phyloP scores from a whole-genome alignment of 108 stramenopile genomes.

The Nannochloropsis salina region DNA sequence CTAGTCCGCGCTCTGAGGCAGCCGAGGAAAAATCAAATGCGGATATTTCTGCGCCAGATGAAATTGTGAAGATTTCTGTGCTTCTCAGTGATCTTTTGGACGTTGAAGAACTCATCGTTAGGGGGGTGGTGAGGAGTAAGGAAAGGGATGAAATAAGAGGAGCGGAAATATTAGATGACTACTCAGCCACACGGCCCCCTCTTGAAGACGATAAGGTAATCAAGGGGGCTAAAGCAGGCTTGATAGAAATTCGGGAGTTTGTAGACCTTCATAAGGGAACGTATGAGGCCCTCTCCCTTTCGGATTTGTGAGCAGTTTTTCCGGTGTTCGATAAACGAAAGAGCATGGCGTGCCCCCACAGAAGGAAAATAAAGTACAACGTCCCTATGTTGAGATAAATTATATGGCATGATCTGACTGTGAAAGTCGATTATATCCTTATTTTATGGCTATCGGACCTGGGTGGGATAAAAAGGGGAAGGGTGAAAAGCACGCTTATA shows the following conservation, averaged over 20 bases:
- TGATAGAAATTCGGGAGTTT: neutral
- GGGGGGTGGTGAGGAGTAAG: conserved; percentile 34
- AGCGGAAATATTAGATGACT: conserved; percentile 25
- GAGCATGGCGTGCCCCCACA: too few relatives aligned
- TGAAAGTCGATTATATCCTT: too few relatives aligned
- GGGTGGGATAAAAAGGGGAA: too few relatives aligned
- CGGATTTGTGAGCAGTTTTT: too few relatives aligned
- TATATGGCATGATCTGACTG: too few relatives aligned
- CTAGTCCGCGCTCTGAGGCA: conserved; percentile 17
- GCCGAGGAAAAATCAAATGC: conserved; percentile 14
- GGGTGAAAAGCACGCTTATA: too few relatives aligned
- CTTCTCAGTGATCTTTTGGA: neutral
- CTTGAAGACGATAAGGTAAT: neutral
- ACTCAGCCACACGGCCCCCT: conserved; percentile 9
- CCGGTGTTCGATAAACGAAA: too few relatives aligned
- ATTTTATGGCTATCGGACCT: too few relatives aligned
- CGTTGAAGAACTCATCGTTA: conserved; percentile 31
- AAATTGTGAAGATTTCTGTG: conserved; percentile 15
- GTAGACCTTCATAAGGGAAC: neutral
- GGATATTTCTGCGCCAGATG: conserved; percentile 23
- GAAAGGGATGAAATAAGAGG: conserved; percentile 34
- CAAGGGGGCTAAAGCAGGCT: conserved; percentile 12
- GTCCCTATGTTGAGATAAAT: too few relatives aligned
- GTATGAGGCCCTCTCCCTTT: too few relatives aligned
- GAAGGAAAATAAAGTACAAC: too few relatives aligned